Percentiles rank a stretch among this genome's conserved stretches.
Conservation (phyloP, 768 basidiomycete genomes). For the Pilatotrama ljubarskyi region DNA sequence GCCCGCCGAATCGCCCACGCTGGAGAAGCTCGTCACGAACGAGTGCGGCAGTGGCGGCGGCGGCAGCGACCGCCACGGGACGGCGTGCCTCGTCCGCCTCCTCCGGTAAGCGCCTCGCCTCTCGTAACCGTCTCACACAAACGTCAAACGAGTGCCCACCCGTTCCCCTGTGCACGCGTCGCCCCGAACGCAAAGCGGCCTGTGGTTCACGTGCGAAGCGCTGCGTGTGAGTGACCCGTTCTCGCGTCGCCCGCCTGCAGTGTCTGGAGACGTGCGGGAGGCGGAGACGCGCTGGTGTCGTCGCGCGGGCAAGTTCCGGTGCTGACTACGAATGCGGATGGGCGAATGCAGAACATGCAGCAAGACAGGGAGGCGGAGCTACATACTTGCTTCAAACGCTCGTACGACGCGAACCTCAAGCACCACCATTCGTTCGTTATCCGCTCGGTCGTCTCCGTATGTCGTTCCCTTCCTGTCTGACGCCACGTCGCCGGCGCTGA, state of each 20-base stretch:
- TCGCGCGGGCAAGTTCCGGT: not conserved
- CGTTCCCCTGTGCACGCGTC: slow-evolving; percentile 9
- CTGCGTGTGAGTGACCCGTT: slow-evolving; percentile 33
- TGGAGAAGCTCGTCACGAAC: slow-evolving; percentile 59
- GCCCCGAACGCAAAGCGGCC: slow-evolving; percentile 46
- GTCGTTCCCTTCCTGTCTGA: slow-evolving; percentile 34
- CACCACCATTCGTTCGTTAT: slow-evolving; percentile 70
- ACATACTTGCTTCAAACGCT: slow-evolving; percentile 66
- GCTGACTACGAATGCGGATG: not conserved
- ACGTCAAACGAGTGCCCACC: slow-evolving; percentile 17
- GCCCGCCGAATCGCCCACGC: slow-evolving; percentile 48
- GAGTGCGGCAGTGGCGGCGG: slow-evolving; percentile 39
- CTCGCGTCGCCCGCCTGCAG: not conserved
- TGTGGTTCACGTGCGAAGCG: slow-evolving; percentile 67
- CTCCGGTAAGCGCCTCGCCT: slow-evolving; percentile 51
- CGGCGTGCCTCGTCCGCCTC: slow-evolving; percentile 63
- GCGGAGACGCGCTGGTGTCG: not conserved
- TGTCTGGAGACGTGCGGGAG: slow-evolving; percentile 3
- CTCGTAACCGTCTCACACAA: slow-evolving; percentile 19
- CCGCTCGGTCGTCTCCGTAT: slow-evolving; percentile 61
- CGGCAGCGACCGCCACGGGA: slow-evolving; percentile 46
- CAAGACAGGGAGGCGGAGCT: slow-evolving; percentile 52
- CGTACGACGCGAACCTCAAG: slow-evolving; percentile 67
- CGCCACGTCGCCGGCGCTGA: not conserved
- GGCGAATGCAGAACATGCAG: slow-evolving; percentile 53